Evolutionary conservation across 2,329 filamentous ascomycete species (phyloP), one percentile per base, ranked within the genome.

Genomic region (Exserohilum turcica): DNA sequence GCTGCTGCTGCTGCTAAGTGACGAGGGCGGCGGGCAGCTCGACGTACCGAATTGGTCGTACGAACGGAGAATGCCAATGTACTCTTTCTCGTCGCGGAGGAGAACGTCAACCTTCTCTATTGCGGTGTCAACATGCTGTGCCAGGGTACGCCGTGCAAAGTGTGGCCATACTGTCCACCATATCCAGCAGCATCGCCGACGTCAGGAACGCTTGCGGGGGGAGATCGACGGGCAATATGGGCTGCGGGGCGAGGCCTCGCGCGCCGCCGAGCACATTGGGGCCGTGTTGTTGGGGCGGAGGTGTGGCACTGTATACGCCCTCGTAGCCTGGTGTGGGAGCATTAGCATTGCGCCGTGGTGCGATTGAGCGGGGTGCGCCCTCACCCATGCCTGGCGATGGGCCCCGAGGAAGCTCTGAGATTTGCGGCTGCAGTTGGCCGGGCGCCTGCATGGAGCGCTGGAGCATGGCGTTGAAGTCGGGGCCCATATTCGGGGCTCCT

Each of bases 171-270:
- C 93, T 99, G 79, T 99, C 94, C 67, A 94, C 97, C 69, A 99
- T 83, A 74, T 99, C 94, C 54, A 99, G 81, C 54, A 99, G 81
- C 80, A 97, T 94, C 48, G 94, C 92, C 28, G 94, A 94, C 28
- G 94, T 99, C 15, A 94, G 96, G 79, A 99, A 99, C 89, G 97
- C 97, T 80, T 99, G 93, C 54, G 92, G 92, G 12, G 90, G 90
- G 33, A 93, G 80, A 37, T 72, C 71, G 28, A 68, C 45, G 21
- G 70, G 70, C 6, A 72, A 59, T 32, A 73, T 63, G 10, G 60
- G 64, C 48, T 64, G 68, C 2, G 67, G 58, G 7, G 56, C 54
- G 6, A 54, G 42, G 19, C 54, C 61, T 54, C 66, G 43, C 48
- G 61, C 68, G 40, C 66, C 68, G 28, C 70, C 70, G n/a, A 73